Evolutionary conservation across 2,329 filamentous ascomycete species (phyloP).

Genomic region (Rhynchosporium secalis): DNA sequence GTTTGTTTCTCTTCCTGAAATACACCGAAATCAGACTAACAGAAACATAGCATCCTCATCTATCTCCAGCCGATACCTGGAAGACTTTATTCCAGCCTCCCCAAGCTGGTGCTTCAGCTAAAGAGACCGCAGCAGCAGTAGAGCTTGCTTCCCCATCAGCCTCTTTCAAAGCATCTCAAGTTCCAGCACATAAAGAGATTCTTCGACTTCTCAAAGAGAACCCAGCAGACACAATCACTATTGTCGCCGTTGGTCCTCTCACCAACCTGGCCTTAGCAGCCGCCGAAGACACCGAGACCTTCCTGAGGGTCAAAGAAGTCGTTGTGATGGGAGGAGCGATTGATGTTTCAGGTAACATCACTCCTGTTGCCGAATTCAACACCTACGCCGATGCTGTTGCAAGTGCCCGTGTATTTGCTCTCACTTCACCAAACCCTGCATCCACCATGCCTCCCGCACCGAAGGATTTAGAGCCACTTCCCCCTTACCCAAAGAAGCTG

Average conservation of each 20-base stretch:
- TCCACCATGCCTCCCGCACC: slow-evolving; percentile 78
- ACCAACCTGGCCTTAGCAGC: slow-evolving; percentile 94
- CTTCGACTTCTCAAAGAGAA: slow-evolving; percentile 82
- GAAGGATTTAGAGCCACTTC: slow-evolving; percentile 50
- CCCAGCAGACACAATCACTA: slow-evolving; percentile 80
- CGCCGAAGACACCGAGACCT: slow-evolving; percentile 83
- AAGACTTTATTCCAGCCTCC: slow-evolving; percentile 61
- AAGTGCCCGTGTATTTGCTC: slow-evolving; percentile 72
- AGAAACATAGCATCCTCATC: slow-evolving; percentile 62
- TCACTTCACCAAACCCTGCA: slow-evolving; percentile 71
- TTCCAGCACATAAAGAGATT: slow-evolving; percentile 80
- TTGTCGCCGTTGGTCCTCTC: slow-evolving; percentile 84
- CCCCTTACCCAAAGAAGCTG: slow-evolving; percentile 63
- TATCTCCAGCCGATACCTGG: slow-evolving; percentile 75
- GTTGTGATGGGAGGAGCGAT: slow-evolving; percentile 95
- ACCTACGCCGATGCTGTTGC: slow-evolving; percentile 84
- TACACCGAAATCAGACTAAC: slow-evolving; percentile 23
- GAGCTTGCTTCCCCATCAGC: slow-evolving; percentile 40
- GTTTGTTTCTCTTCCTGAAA: slow-evolving; percentile 40
- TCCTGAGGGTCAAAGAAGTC: slow-evolving; percentile 85
- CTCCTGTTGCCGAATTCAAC: slow-evolving; percentile 92
- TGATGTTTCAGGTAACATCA: slow-evolving; percentile 76
- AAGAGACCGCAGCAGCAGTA: slow-evolving; percentile 39
- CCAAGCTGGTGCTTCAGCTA: slow-evolving; percentile 49
- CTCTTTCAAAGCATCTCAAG: slow-evolving; percentile 75